Percentiles rank a stretch among this genome's conserved stretches.
Conservation (phyloP, 176 grass and related monocot genomes). For the Echinochloa phyllopogon region DNA sequence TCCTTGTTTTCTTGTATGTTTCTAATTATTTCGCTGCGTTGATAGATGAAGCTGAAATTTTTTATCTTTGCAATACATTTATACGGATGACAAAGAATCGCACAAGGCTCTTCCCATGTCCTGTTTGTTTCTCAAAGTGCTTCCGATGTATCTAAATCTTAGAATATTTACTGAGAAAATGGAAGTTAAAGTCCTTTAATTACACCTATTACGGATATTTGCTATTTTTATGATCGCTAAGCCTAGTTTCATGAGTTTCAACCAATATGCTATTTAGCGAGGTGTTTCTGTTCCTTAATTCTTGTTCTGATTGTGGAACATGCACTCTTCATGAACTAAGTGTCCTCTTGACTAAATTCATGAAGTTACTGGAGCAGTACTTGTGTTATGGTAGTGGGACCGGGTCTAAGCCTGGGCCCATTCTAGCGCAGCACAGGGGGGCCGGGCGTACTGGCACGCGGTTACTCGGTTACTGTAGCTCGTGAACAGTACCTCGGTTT, state of each 20-base stretch:
- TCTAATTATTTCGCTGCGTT: neutral
- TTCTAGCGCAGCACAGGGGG: no score
- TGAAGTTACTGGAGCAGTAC: neutral
- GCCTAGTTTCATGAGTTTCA: neutral
- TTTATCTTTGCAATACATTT: neutral
- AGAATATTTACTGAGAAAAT: neutral
- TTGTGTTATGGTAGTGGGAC: no score
- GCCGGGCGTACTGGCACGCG: no score
- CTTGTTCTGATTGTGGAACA: neutral
- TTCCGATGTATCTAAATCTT: neutral
- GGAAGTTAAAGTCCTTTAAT: neutral
- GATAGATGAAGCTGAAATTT: slow-evolving; percentile 5
- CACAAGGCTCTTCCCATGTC: neutral
- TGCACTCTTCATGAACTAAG: neutral
- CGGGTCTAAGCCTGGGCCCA: no score
- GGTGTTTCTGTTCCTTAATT: neutral
- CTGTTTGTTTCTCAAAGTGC: neutral
- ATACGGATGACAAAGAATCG: neutral
- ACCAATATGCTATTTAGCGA: neutral
- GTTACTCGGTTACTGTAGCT: no score
- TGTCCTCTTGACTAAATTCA: neutral
- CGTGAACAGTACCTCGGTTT: no score
- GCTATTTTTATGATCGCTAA: neutral
- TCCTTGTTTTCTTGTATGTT: neutral
- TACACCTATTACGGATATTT: neutral